Evolutionary conservation across 2,329 filamentous ascomycete species (phyloP), one percentile per base, ranked within the genome.

Genomic region (Pestalotiopsis sp.): DNA sequence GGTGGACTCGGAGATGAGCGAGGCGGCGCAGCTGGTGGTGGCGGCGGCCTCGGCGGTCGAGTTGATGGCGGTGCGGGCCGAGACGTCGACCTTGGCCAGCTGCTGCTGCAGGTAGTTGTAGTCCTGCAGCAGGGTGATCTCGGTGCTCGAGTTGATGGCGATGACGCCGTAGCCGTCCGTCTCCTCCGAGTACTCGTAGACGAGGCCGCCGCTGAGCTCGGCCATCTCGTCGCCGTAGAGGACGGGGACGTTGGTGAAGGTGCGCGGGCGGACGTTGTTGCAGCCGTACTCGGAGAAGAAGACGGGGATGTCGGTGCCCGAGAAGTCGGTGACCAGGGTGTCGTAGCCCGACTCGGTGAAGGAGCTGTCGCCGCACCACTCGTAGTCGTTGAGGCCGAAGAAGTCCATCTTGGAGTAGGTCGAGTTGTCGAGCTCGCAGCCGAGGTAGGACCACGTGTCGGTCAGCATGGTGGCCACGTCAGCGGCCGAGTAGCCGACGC

Each of bases 261-360:
- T 80, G 69, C 92, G 91, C 12, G 91, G 89, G 14, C 80, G 75
- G 20, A 88, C 87, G 64, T 84, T 81, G 82, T 93, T 94, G 87
- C 92, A 94, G 70, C 92, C 92, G 74, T 85, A 90, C 77, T 95
- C 92, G 73, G 90, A 92, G 84, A 92, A 94, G 85, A 94, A 94
- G 75, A 94, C 85, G 56, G 92, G 92, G 38, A 93, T 86, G 25
- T 88, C 87, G 49, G 87, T 87, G 72, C 85, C 85, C 72, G 83
- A 80, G 82, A 94, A 93, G 77, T 88, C 88, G 1, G 82, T 77
- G 61, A 91, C 88, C 58, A 93, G 82, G 17, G 82, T 81, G 71
- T 90, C 81, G 77, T 90, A 93, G 56, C 86, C 86, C 3, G 88
- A 88, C 56, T 82, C 86, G 68, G 86, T 77, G 77, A 86, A 92